Base-by-base conservation (phyloP, 257 asterid genomes). In the Oldenlandia corymbosa region DNA sequence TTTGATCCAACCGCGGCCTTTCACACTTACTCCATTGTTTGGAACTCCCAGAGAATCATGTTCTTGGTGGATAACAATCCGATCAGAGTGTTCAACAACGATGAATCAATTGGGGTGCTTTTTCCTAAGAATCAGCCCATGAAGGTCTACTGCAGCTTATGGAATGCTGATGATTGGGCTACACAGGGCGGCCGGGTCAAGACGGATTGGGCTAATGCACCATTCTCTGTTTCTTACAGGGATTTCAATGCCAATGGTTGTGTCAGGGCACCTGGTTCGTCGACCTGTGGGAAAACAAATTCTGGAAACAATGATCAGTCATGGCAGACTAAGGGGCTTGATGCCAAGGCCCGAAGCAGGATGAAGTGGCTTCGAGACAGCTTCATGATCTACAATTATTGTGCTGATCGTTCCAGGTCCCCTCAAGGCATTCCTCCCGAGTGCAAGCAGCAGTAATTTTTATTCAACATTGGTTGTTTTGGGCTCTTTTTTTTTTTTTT, bases 91-190 rank as follows among this genome's bases (percentile, higher is more conserved):
- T 83, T 66, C 81, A 66, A 71, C 82, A 78, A 83, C 59, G 70
- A 78, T 49, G 71, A 68, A 3, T 32, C 75, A 0, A 59, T 30
- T n/a, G 85, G 83, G 5, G 65, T 80, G 43, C 75, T 83, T 0
- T 83, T 78, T 69, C 86, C 90, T 1, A 67, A 21, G 46, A 76
- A 4, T 60, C 74, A 78, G 63, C 72, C 81, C 8, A 83, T 83
- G 90, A 69, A 74, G 45, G 76, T 83, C 8, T 58, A 67, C 67
- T 74, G 84, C 81, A 83, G 89, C 81, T 39, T 83, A 30, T 83
- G 89, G 86, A 80, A 79, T 8, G 88, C 88, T 0, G 88, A 82
- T 10, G 85, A 79, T 3, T 82, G 84, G 84, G 88, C 83, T 4
- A 83, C 84, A 12, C 88, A 78, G 30, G 88, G 85, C 11, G 88